Base-by-base conservation (phyloP, 1,284 basidiomycete species). In the Ganoderma sinense region DNA sequence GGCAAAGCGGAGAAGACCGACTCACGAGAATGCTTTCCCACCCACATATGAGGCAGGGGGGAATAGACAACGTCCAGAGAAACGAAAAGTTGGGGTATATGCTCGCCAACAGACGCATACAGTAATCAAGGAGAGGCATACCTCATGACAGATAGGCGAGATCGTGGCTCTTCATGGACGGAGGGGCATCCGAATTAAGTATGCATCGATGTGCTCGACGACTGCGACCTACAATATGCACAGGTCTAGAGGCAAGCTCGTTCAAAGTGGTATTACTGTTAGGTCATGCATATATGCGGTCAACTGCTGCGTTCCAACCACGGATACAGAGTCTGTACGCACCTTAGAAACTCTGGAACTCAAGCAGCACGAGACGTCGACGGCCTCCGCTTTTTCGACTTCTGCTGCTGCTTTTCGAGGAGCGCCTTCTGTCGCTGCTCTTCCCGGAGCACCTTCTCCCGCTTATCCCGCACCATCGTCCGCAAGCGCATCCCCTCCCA, bases 401-500 rank as follows among this genome's bases (percentile, higher is more conserved):
- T 59, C 58, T 14, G 33, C 36, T 14, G 33, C 36, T 39, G 33
- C 58, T 40, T 33, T 33, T 39, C 36, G 58, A 59, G 58, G 6
- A 51, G 48, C n/a, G 23, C 48, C 48, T 51, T 51, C 48, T 51
- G 23, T 23, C 48, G 48, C n/a, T 51, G 48, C 48, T 51, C 48
- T 51, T 51, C 48, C 23, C n/a, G n/a, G 23, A 51, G 48, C 13
- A 51, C 13, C 51, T 65, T 36, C 58, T 56, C 56, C 67, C 71
- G 73, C 59, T 70, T 75, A 63, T 80, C 80, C 64, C 78, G 76
- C 26, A 94, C 83, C 74, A 85, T 81, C 23, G 91, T 76, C 48
- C 94, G 86, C 65, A 96, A 80, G 56, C 89, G 85, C 88, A 95
- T 90, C 3, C 94, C 94, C 78, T 91, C 90, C 73, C 87, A 85